Conservation (phyloP, 768 basidiomycete genomes). For the Hygrocybe coccinea region DNA sequence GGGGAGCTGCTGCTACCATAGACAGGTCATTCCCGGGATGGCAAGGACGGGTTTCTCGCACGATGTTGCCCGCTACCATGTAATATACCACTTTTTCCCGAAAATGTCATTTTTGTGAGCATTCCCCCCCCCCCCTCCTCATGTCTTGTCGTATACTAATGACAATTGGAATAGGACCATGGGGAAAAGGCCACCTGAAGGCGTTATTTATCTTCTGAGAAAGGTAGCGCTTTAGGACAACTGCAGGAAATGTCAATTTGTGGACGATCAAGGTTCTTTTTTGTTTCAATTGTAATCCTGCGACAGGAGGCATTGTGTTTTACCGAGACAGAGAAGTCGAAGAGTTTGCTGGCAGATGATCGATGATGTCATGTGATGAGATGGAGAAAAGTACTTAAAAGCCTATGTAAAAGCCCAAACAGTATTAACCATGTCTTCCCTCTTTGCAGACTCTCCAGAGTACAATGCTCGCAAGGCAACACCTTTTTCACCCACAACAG, state of each 20-base stretch:
- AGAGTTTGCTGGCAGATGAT: constrained; percentile 6
- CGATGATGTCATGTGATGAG: no score
- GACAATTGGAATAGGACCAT: constrained; percentile 26
- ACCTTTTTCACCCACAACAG: no score
- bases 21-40: constrained; percentile 45
- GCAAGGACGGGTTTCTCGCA: constrained; percentile 48
- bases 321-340: constrained; percentile 18
- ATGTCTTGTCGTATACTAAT: neutral
- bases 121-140: no score
- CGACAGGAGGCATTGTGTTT: constrained; percentile 24
- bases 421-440: no score
- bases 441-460: no score
- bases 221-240: constrained; percentile 33
- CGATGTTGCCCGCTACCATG: constrained; percentile 24
- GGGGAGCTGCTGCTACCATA: constrained; percentile 46
- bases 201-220: constrained; percentile 29
- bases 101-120: constrained; percentile 41
- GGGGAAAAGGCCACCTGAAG: constrained; percentile 36
- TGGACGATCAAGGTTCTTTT: constrained; percentile 41
- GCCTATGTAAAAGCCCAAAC: no score
- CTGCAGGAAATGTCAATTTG: constrained; percentile 38
- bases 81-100: constrained; percentile 34
- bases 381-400: no score
- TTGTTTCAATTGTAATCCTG: neutral
- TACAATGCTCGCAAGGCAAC: no score